A percentile compares a stretch with the other conserved stretches of the same genome.
These are phyloP conservation scores for Apocynum venetum DNA, from an alignment of 257 asterid species.

Conservation along the genomic window DNA sequence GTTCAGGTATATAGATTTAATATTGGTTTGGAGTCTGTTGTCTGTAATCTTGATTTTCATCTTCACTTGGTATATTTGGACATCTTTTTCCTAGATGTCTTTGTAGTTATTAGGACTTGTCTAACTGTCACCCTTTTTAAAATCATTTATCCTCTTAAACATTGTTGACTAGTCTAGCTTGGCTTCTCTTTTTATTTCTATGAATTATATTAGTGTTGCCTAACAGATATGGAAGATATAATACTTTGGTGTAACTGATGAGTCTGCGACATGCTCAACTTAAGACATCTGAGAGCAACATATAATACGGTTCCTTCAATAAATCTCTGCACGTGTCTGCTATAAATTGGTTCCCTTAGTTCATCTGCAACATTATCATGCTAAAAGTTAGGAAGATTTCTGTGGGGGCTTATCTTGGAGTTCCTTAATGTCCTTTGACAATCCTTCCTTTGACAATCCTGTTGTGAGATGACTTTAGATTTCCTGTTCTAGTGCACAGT, in stretches of 20 bases:
- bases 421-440: not conserved
- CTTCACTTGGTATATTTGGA: not conserved
- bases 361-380: not conserved
- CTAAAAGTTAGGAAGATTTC: not conserved
- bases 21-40: not conserved
- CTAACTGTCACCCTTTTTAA: not conserved
- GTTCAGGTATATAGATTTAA: constrained; percentile 63
- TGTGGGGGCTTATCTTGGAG: not conserved
- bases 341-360: not conserved
- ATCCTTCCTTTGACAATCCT: not conserved
- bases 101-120: not conserved
- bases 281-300: not conserved
- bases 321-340: not conserved
- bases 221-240: not conserved
- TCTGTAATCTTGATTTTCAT: constrained; percentile 1
- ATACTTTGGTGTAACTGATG: not conserved
- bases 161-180: not conserved
- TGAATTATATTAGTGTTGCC: not conserved
- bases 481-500: not conserved
- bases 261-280: not conserved
- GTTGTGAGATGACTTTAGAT: not conserved
- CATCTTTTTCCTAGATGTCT: not conserved
- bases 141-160: not conserved
- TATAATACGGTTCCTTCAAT: not conserved
- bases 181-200: not conserved